Percentiles rank a stretch among this genome's conserved stretches.
phyloP scores from a whole-genome alignment of 164 flowering plant genomes.

The Stephania yunnanensis region DNA sequence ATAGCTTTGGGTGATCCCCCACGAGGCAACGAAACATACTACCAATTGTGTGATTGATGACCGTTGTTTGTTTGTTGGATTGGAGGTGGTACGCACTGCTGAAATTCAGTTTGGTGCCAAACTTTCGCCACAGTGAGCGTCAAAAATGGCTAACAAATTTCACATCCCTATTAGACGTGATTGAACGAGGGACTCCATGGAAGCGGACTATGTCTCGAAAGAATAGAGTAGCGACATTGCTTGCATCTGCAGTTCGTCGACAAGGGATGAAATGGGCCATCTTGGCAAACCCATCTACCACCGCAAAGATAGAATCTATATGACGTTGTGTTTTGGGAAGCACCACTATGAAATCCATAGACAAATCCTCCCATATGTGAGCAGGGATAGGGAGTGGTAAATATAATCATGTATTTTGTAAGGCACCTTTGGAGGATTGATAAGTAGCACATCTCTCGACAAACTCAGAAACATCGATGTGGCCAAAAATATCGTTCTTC shows the following conservation, averaged over 20 bases:
- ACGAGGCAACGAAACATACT: neutral
- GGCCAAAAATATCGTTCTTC: neutral
- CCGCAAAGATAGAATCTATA: neutral
- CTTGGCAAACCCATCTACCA: neutral
- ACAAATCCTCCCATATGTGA: neutral
- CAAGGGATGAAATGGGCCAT: neutral
- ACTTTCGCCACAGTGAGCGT: neutral
- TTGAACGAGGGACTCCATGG: neutral
- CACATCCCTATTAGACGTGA: too few species aligned
- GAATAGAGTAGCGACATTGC: neutral
- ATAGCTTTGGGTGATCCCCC: too few species aligned
- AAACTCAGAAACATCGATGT: neutral
- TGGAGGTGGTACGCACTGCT: neutral
- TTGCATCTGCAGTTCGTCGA: neutral
- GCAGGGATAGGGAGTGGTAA: neutral
- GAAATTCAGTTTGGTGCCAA: neutral
- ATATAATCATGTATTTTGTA: neutral
- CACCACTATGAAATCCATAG: neutral
- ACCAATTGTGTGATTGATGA: neutral
- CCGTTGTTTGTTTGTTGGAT: neutral
- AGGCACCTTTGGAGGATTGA: neutral
- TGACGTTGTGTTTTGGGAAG: neutral
- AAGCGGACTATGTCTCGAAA: neutral
- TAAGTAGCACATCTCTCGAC: neutral
- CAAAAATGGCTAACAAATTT: too few species aligned